Evolutionary conservation across 768 basidiomycete species (phyloP).

Genomic region (Fistulinella prunicolor): DNA sequence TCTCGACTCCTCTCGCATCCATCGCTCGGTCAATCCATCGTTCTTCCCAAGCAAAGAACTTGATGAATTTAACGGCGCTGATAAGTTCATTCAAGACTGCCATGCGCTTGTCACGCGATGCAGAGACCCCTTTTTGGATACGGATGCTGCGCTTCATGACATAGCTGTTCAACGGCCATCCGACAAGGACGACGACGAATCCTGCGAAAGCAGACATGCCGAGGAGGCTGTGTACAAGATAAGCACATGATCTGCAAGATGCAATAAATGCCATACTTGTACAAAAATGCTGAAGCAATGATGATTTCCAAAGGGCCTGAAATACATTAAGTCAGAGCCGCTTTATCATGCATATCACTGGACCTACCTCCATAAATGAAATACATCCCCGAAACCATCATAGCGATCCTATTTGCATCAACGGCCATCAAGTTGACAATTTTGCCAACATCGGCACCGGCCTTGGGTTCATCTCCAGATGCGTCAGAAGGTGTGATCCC

Average conservation of each 20-base stretch:
- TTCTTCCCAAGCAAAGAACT: constrained; percentile 43
- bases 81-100: constrained; percentile 45
- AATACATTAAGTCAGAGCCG: neutral
- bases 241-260: constrained; percentile 20
- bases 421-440: constrained; percentile 88
- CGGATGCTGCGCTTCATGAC: constrained; percentile 38
- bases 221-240: constrained; percentile 54
- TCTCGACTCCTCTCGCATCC: constrained; percentile 60
- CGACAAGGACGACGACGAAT: constrained; percentile 38
- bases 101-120: constrained; percentile 43
- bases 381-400: constrained; percentile 54
- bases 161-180: constrained; percentile 40
- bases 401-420: constrained; percentile 63
- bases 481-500: constrained; percentile 23
- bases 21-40: constrained; percentile 42
- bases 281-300: constrained; percentile 71
- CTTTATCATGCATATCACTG: too few species aligned
- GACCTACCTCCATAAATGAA: constrained; percentile 62
- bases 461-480: constrained; percentile 49
- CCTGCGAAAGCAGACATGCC: constrained; percentile 48
- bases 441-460: constrained; percentile 85
- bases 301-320: constrained; percentile 73
- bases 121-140: constrained; percentile 33
- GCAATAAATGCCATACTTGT: constrained; percentile 47
- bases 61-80: constrained; percentile 39